Base-by-base conservation (phyloP, 306 rosid species). In the Dryas drummondii region DNA sequence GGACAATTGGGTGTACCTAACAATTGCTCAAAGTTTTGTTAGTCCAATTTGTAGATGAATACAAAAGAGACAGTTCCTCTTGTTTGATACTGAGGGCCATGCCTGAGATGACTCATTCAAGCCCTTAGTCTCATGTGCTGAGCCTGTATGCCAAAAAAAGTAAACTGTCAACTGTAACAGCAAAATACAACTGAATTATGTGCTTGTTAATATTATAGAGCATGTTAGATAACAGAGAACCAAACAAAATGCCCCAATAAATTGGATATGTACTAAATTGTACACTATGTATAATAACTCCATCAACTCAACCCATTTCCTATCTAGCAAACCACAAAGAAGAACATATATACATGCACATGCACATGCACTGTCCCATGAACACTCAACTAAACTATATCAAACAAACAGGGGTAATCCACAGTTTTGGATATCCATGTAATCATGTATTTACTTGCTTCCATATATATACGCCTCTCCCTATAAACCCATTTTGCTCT, bases 291-390 rank as follows among this genome's bases (percentile, higher is more conserved):
- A 67, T 74, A 26, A 75, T 74, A 26, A 75, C 55, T 63, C 45
- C 73, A 74, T 80, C 84, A 69, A 81, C 82, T 74, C 78, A 77
- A 72, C 53, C 59, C 62, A 76, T 47, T 62, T 71, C 72, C 86
- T 62, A 59, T 58, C 66, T 82, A 82, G 60, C 74, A 78, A 82
- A 45, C 87, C 37, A 74, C 75, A 82, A 68, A 74, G 67, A 74
- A 73, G 76, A 85, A 59, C 16, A 76, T 56, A 76, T 68, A 71
- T 79, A 85, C 73, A 84, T 48, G 67, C 77, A 79, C 82, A 86
- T 7, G 6, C 27, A 60, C 37, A 57, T 73, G 72, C 74, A 74
- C 44, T 46, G 64, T 62, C 79, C 56, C 81, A 76, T 75, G 40
- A 67, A 40, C 59, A 56, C 74, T 73, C 74, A 72, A 79, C 65